A percentile compares a stretch with the other conserved stretches of the same genome.
Conservation (phyloP, 805 yeast genomes). For the Hanseniaspora occidentalis region DNA sequence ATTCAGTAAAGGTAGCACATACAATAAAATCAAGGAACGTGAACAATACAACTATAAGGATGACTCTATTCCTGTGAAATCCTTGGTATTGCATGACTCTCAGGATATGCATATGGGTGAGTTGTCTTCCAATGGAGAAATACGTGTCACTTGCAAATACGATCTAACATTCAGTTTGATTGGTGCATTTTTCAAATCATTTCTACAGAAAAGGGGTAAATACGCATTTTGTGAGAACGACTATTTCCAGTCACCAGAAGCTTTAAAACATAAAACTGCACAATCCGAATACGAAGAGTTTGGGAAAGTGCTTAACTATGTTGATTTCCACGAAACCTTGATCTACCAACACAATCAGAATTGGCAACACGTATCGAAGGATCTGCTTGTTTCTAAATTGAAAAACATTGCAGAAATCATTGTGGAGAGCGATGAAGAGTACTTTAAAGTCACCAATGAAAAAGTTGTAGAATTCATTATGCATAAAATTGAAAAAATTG, state of each 20-base stretch:
- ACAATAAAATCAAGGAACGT: conserved; percentile 13
- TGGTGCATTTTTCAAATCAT: conserved; percentile 11
- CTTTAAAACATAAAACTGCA: neutral
- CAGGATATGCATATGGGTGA: conserved; percentile 15
- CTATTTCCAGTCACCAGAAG: conserved; percentile 7
- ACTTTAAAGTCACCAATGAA: conserved; percentile 31
- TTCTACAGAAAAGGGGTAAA: too few relatives aligned
- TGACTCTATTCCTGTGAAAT: conserved; percentile 13
- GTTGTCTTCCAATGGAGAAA: conserved; percentile 11
- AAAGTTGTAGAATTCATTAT: conserved; percentile 30
- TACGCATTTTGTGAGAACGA: too few relatives aligned
- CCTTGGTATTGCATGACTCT: conserved; percentile 15
- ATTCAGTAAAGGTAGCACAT: conserved; percentile 17
- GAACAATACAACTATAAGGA: conserved; percentile 16
- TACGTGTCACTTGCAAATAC: conserved; percentile 11
- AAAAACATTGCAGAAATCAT: conserved; percentile 27
- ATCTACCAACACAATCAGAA: conserved; percentile 16
- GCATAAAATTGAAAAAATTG: conserved; percentile 26
- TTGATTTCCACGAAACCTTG: conserved; percentile 23
- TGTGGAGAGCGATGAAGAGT: conserved; percentile 32
- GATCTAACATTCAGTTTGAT: conserved; percentile 19
- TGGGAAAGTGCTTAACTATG: conserved; percentile 2
- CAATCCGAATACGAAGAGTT: neutral
- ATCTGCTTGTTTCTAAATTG: conserved; percentile 17
- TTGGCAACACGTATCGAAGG: conserved; percentile 14